Conservation (phyloP, 768 basidiomycete species). For the Lentinula lateritia region DNA sequence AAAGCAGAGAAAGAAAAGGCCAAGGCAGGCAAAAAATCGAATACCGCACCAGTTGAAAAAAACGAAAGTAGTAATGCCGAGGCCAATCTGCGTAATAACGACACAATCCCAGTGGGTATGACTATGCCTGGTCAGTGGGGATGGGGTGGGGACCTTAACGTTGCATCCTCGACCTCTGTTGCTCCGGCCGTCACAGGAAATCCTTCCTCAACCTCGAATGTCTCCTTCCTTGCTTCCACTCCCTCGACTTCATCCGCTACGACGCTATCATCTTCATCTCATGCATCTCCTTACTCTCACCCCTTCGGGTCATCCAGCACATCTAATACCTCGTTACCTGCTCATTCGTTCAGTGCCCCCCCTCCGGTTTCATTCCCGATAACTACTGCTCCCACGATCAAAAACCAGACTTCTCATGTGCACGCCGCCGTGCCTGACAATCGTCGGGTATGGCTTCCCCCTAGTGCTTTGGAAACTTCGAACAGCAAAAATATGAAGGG, state of each 20-base stretch:
- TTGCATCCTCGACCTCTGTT: neutral
- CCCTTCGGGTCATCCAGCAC: neutral
- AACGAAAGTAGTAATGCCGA: neutral
- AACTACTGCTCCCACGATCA: neutral
- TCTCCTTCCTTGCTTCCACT: neutral
- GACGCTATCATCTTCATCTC: neutral
- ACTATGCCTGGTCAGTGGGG: conserved; percentile 4
- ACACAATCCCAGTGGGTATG: neutral
- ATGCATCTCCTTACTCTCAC: neutral
- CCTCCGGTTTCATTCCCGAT: neutral
- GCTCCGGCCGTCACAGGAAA: no score
- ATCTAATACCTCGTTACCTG: neutral
- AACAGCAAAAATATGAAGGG: neutral
- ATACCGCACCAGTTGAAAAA: neutral
- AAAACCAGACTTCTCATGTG: neutral
- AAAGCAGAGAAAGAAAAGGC: neutral
- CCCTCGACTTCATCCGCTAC: neutral
- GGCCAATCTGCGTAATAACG: no score
- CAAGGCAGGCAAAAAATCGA: neutral
- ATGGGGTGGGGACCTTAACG: neutral
- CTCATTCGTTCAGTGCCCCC: neutral
- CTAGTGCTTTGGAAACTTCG: neutral
- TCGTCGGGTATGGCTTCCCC: conserved; percentile 5
- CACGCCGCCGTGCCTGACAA: neutral
- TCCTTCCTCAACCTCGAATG: neutral